These are phyloP conservation scores for Galium porrigens DNA, from an alignment of 305 asterid genomes.

Conservation along the genomic window DNA sequence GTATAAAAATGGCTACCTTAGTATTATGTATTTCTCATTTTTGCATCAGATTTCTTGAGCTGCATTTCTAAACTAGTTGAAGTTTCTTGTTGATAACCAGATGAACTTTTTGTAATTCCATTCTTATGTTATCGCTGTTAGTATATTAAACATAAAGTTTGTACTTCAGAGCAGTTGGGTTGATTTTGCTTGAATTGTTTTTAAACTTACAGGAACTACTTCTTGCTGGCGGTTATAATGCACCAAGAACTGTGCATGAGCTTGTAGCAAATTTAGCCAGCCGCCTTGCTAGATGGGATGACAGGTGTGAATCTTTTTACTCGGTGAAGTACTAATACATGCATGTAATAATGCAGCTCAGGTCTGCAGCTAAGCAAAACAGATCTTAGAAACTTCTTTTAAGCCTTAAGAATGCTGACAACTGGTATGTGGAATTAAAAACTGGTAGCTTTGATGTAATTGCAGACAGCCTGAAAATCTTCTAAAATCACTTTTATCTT, in stretches of 20 bases:
- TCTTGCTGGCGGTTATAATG: slow-evolving; percentile 65
- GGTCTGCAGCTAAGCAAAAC: background rate
- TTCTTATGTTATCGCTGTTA: background rate
- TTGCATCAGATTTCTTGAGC: background rate
- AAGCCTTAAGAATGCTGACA: background rate
- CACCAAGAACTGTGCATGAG: slow-evolving; percentile 71
- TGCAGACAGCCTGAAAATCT: background rate
- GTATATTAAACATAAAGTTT: background rate
- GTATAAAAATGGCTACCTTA: background rate
- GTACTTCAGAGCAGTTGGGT: slow-evolving; percentile 1
- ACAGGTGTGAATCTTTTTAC: slow-evolving; percentile 43
- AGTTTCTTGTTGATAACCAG: background rate
- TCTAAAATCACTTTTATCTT: background rate
- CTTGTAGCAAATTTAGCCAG: slow-evolving; percentile 60
- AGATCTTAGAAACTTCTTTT: background rate
- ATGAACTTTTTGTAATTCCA: background rate
- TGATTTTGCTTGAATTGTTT: slow-evolving; percentile 17
- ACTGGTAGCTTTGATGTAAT: background rate
- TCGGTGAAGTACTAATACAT: background rate
- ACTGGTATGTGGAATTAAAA: background rate
- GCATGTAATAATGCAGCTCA: background rate
- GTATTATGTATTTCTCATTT: background rate
- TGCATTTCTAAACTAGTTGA: background rate
- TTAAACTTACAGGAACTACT: slow-evolving; percentile 49
- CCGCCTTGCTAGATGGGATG: slow-evolving; percentile 97